Evolutionary conservation across 2,329 filamentous ascomycete genomes (phyloP).

Genomic region (Gliomastix tumulicola): DNA sequence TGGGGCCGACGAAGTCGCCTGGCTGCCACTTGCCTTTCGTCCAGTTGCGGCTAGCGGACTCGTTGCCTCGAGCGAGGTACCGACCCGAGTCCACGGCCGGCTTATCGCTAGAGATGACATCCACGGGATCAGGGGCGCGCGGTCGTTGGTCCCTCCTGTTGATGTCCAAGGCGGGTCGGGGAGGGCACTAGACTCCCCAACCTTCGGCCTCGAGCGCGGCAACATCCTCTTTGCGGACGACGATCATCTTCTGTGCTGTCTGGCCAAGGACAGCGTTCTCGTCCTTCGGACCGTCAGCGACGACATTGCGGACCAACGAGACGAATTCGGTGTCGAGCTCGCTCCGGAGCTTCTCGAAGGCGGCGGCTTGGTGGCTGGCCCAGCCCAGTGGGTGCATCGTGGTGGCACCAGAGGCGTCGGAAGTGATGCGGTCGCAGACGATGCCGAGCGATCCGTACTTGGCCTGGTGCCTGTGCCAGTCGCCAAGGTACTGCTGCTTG

Average conservation of each 20-base stretch:
- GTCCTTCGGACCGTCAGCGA: not conserved
- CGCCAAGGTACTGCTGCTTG: no score
- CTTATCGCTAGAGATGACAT: constrained; percentile 5
- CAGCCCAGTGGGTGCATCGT: not conserved
- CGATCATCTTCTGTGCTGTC: not conserved
- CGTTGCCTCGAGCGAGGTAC: constrained; percentile 3
- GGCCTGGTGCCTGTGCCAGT: no score
- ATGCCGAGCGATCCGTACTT: no score
- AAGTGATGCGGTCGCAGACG: no score
- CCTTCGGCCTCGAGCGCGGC: constrained; percentile 2
- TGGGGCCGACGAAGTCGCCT: constrained; percentile 5
- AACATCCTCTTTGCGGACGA: constrained; percentile 2
- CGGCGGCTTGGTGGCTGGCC: not conserved
- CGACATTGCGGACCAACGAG: not conserved
- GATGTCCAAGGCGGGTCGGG: constrained; percentile 2
- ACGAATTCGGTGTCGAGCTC: not conserved
- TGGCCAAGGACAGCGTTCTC: not conserved
- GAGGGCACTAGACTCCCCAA: constrained; percentile 6
- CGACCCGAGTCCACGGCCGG: constrained; percentile 3
- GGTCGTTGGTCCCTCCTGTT: constrained; percentile 1
- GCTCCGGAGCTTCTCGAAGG: not conserved
- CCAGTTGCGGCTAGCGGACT: constrained; percentile 2
- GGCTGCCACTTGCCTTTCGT: constrained; percentile 6
- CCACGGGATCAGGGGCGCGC: not conserved
- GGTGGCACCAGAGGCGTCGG: not conserved